These are phyloP conservation scores for Stemphylium beticola DNA, from an alignment of 2,329 filamentous ascomycete species.

Conservation along the genomic window DNA sequence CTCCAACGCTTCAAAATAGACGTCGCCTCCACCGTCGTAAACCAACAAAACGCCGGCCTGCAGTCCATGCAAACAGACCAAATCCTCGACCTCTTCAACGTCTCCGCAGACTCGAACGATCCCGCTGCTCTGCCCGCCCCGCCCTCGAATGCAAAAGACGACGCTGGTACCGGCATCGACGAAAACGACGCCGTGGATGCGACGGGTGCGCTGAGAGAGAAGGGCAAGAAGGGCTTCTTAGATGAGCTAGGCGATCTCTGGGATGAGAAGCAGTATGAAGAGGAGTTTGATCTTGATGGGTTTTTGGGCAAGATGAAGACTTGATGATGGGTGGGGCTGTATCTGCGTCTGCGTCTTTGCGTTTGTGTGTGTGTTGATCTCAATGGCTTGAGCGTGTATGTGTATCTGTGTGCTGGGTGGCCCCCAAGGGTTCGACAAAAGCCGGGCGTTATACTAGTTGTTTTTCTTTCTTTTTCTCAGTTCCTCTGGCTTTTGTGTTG, in stretches of 20 bases:
- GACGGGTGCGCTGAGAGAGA: slow-evolving; percentile 88
- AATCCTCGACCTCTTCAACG: slow-evolving; percentile 93
- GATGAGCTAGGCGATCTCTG: slow-evolving; percentile 95
- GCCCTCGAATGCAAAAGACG: slow-evolving; percentile 68
- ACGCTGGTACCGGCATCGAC: slow-evolving; percentile 68
- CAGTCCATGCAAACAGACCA: slow-evolving; percentile 98
- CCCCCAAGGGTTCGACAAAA: no score
- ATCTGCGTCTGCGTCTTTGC: no score
- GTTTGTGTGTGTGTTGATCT: no score
- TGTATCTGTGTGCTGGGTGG: no score
- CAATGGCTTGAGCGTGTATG: no score
- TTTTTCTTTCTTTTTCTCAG: no score
- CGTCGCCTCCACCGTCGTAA: slow-evolving; percentile 96
- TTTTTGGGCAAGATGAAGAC: slow-evolving; percentile 92
- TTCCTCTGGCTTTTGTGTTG: no score
- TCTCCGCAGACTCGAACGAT: slow-evolving; percentile 59
- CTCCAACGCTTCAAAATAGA: slow-evolving; percentile 99
- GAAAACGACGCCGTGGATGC: slow-evolving; percentile 83
- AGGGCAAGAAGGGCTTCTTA: slow-evolving; percentile 95
- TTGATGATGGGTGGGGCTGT: no score
- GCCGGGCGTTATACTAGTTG: no score
- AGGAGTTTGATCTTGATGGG: slow-evolving; percentile 94
- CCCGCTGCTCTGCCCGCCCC: slow-evolving; percentile 63
- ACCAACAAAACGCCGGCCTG: slow-evolving; percentile 96
- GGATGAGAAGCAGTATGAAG: slow-evolving; percentile 97